A percentile compares a stretch with the other conserved stretches of the same genome.
Conservation (phyloP, 2,329 filamentous ascomycete genomes). For the Neofusicoccum sp. region DNA sequence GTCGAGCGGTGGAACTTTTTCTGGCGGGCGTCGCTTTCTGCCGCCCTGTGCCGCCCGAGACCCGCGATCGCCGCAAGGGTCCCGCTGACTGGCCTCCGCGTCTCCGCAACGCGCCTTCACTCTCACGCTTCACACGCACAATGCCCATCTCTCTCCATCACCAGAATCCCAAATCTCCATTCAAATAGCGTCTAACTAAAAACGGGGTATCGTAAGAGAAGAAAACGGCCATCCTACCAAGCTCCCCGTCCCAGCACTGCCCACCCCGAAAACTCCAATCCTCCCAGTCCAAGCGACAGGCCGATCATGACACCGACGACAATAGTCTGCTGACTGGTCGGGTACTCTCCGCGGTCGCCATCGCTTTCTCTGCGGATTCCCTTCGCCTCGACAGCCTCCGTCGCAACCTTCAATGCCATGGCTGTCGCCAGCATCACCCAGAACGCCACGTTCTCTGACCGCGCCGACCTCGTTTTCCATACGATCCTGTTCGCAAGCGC, state of each 20-base stretch:
- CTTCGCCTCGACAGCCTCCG: slow-evolving; percentile 29
- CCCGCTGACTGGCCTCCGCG: not conserved
- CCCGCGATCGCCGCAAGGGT: slow-evolving; percentile 3
- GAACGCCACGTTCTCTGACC: slow-evolving; percentile 26
- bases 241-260: not conserved
- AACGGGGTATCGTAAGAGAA: not conserved
- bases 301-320: slow-evolving; percentile 36
- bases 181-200: not conserved
- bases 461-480: slow-evolving; percentile 25
- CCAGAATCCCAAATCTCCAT: not conserved
- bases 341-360: slow-evolving; percentile 27
- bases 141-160: no score
- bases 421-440: slow-evolving; percentile 25
- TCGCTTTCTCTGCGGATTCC: slow-evolving; percentile 25
- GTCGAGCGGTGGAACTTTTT: slow-evolving; percentile 6
- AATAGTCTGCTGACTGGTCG: slow-evolving; percentile 31
- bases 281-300: slow-evolving; percentile 29
- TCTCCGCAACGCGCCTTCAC: not conserved
- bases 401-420: slow-evolving; percentile 29
- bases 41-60: not conserved
- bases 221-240: not conserved
- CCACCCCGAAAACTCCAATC: slow-evolving; percentile 26
- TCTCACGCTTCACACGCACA: no score
- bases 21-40: not conserved
- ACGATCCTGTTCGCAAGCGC: slow-evolving; percentile 26